These are phyloP conservation scores for Gyrodon lividus DNA, from an alignment of 768 basidiomycete genomes.

Conservation along the genomic window DNA sequence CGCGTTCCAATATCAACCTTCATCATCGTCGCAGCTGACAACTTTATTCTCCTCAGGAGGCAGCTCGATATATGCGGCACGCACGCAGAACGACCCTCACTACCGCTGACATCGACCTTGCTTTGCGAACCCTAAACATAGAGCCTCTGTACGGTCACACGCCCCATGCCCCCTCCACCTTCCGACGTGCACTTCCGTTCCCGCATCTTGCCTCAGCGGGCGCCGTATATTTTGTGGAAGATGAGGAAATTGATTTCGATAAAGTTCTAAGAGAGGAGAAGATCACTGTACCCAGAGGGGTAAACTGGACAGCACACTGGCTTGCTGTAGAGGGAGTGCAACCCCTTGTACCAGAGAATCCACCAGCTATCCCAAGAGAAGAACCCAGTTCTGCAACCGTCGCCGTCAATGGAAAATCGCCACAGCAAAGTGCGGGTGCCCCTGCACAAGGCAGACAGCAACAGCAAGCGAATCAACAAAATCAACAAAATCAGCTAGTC, in stretches of 20 bases:
- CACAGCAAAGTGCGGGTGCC: constrained; percentile 24
- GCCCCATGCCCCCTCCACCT: constrained; percentile 32
- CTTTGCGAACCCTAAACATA: constrained; percentile 91
- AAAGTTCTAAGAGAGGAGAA: constrained; percentile 86
- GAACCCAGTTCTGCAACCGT: constrained; percentile 31
- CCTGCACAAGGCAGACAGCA: constrained; percentile 26
- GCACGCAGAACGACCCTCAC: constrained; percentile 87
- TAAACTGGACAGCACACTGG: constrained; percentile 95
- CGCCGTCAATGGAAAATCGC: constrained; percentile 27
- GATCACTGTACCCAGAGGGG: constrained; percentile 74
- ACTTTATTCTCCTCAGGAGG: constrained; percentile 52
- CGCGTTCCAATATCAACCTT: constrained; percentile 29
- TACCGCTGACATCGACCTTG: constrained; percentile 89
- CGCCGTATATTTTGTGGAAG: constrained; percentile 89
- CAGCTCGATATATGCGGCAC: constrained; percentile 95
- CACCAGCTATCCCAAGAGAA: constrained; percentile 73
- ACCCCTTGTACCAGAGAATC: constrained; percentile 94
- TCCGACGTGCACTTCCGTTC: constrained; percentile 47
- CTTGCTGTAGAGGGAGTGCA: constrained; percentile 97
- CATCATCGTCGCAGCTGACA: background rate
- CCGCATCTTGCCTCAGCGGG: constrained; percentile 49
- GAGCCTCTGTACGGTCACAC: constrained; percentile 83
- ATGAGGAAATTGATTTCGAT: constrained; percentile 97
- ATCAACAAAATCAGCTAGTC: constrained; percentile 72
- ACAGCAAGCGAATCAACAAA: constrained; percentile 39